Evolutionary conservation across 2,329 filamentous ascomycete genomes (phyloP).

Genomic region (Aureobasidium zeae): DNA sequence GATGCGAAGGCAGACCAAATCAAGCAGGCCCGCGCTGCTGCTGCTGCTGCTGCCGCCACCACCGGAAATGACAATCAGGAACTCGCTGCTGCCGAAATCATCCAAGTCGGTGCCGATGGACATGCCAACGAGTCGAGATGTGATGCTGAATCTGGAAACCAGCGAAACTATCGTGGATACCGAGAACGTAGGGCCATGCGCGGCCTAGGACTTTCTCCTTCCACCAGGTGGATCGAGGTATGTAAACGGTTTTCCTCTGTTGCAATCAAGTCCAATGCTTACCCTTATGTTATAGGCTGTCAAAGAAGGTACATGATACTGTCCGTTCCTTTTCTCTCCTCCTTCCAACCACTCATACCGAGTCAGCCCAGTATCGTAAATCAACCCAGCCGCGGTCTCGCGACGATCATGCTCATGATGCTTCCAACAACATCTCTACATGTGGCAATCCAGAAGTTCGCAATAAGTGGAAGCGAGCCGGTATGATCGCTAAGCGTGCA

Average conservation of each 20-base stretch:
- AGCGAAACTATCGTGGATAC: constrained; percentile 67
- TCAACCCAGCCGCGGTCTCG: constrained; percentile 39
- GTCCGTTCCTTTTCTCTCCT: not conserved
- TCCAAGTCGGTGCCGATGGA: constrained; percentile 19
- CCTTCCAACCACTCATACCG: constrained; percentile 16
- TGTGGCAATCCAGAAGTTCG: constrained; percentile 32
- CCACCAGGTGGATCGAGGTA: constrained; percentile 61
- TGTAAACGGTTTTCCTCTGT: constrained; percentile 19
- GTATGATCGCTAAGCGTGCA: constrained; percentile 60
- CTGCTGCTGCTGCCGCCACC: not conserved
- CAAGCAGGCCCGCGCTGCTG: constrained; percentile 13
- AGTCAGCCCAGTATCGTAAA: constrained; percentile 44
- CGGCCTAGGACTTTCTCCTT: constrained; percentile 60
- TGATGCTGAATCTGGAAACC: constrained; percentile 28
- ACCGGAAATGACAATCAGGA: constrained; percentile 20
- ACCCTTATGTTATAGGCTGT: constrained; percentile 27
- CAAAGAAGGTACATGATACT: constrained; percentile 26
- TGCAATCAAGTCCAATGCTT: not conserved
- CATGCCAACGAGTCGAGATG: constrained; percentile 19
- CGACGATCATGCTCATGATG: constrained; percentile 26
- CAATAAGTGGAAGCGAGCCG: constrained; percentile 66
- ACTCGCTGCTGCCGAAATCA: constrained; percentile 27
- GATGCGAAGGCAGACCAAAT: constrained; percentile 24
- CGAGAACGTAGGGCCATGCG: constrained; percentile 60
- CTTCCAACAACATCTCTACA: constrained; percentile 1